Percentiles rank a stretch among this genome's conserved stretches.
Evolutionary conservation across 2,329 filamentous ascomycete genomes (phyloP).

Genomic region (Scleromitrula shiraiana): DNA sequence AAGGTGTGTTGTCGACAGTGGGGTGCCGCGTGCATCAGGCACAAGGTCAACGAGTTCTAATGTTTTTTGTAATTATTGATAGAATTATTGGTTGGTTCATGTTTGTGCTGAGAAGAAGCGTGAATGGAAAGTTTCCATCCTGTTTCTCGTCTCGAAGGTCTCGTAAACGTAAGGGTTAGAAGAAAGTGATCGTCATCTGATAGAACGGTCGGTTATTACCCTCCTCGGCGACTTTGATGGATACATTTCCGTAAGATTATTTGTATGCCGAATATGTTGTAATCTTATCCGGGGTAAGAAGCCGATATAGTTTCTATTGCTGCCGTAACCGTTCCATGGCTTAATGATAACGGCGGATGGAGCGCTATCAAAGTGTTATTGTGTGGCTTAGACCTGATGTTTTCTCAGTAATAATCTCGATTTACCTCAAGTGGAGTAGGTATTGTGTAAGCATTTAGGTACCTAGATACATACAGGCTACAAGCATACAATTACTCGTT

Average conservation of each 20-base stretch:
- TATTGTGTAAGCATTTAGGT: too few relatives aligned
- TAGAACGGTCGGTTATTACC: too few relatives aligned
- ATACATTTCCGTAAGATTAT: not conserved
- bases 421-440: too few relatives aligned
- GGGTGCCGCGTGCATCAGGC: conserved; percentile 1
- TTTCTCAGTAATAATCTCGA: too few relatives aligned
- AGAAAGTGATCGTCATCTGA: not conserved
- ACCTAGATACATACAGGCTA: too few relatives aligned
- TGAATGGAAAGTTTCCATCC: too few relatives aligned
- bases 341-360: too few relatives aligned
- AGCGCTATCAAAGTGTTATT: too few relatives aligned
- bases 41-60: not conserved
- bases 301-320: not conserved
- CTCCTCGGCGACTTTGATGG: not conserved
- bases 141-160: not conserved
- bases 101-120: not conserved
- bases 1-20: conserved; percentile 20
- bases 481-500: too few relatives aligned
- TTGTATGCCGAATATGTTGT: conserved; percentile 6
- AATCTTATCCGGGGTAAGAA: not conserved
- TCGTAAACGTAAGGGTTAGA: not conserved
- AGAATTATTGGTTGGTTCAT: not conserved
- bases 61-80: not conserved
- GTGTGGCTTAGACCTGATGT: too few relatives aligned
- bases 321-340: not conserved